Base-by-base conservation (phyloP, 2,329 filamentous ascomycete genomes). In the Periconia sp. region DNA sequence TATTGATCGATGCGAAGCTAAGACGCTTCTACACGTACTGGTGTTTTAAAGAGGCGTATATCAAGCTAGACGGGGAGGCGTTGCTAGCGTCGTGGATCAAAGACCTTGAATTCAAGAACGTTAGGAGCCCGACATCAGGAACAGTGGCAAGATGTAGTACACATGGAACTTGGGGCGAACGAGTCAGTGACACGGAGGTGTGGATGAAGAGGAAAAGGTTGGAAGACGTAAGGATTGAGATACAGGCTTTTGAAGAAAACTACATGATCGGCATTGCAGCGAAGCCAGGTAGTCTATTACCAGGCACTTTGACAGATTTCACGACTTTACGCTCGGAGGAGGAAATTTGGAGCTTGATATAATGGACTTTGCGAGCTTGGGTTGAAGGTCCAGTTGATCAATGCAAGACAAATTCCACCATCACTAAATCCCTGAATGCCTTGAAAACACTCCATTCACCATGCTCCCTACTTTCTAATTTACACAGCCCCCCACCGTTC, bases 1-100 rank as follows among this genome's bases (percentile, higher is more conserved):
- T 74, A 0, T 47, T 82, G n/a, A 72, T 81, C 13, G 84, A 87
- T 46, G 77, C 73, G 16, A 85, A 84, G 61, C 73, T 92, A 19
- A 77, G 86, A 4, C 77, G 80, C 39, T 92, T 92, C 63, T 92
- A 91, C 65, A 80, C 86, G 1, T 81, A 87, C 46, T 92, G 88
- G 85, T 89, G 86, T 65, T 78, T 89, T 66, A 84, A 89, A 56
- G 88, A 92, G 72, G 85, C 87, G 1, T 92, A 89, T 64, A 84
- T 92, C 68, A 92, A 92, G 79, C 84, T 92, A 73, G 88, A 87
- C 21, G 88, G 88, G 18, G 87, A 92, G 58, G 88, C 87, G 0
- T 75, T 92, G 44, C 74, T 91, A 7, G 88, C 88, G 0, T 75
- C 76, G 4, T 92, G 88, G 88, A 75, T 92, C 35, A 74, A 73